These are phyloP conservation scores for Stemphylium beticola DNA, from an alignment of 2,329 filamentous ascomycete genomes.

Conservation along the genomic window DNA sequence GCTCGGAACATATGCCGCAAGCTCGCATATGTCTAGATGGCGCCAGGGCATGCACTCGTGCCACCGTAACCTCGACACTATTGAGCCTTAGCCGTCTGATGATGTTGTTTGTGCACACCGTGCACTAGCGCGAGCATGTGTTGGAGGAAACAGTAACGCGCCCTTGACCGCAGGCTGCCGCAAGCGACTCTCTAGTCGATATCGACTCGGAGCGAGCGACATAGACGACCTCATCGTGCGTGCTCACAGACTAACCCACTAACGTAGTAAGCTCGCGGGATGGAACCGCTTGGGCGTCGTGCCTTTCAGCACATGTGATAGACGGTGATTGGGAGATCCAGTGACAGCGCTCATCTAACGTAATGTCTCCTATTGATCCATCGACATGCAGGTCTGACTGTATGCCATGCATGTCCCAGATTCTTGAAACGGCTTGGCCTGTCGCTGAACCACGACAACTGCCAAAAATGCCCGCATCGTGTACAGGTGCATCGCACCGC, in stretches of 20 bases:
- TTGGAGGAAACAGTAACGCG: slow-evolving; percentile 5
- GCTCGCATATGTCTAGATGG: slow-evolving; percentile 18
- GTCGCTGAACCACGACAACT: not conserved
- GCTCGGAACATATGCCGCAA: slow-evolving; percentile 26
- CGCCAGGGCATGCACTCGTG: slow-evolving; percentile 10
- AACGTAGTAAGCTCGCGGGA: slow-evolving; percentile 22
- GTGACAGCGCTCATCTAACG: slow-evolving; percentile 16
- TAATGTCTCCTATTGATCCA: slow-evolving; percentile 12
- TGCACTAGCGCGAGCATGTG: slow-evolving; percentile 15
- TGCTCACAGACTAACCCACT: not conserved
- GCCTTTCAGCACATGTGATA: slow-evolving; percentile 7
- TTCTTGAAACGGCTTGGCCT: slow-evolving; percentile 14
- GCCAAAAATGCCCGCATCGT: slow-evolving; percentile 5
- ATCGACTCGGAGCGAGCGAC: slow-evolving; percentile 8
- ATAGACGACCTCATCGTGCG: slow-evolving; percentile 7
- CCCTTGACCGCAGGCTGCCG: slow-evolving; percentile 2
- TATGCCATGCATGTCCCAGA: slow-evolving; percentile 10
- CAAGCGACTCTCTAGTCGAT: slow-evolving; percentile 4
- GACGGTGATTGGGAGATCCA: slow-evolving; percentile 6
- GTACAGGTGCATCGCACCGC: slow-evolving; percentile 9
- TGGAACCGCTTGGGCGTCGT: slow-evolving; percentile 28
- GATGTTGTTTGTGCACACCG: slow-evolving; percentile 21
- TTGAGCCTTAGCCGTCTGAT: slow-evolving; percentile 12
- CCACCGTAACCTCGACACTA: slow-evolving; percentile 5
- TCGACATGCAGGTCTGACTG: slow-evolving; percentile 17